A percentile compares a stretch with the other conserved stretches of the same genome.
Conservation (phyloP, 2,329 filamentous ascomycete species). For the Monilinia aucupariae region DNA sequence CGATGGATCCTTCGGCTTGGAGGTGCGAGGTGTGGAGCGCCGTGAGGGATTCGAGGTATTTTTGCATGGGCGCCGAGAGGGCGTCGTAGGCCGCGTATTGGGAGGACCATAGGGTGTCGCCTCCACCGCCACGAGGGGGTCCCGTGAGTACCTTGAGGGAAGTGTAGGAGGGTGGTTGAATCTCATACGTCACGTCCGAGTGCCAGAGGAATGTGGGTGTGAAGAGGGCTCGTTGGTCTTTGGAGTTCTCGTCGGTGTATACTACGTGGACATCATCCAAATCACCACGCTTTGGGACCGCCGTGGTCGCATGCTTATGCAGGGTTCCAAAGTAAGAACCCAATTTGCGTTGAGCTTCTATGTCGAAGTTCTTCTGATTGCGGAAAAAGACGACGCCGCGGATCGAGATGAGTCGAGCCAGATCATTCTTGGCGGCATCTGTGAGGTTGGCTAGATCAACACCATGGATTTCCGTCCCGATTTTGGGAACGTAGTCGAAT, state of each 20-base stretch:
- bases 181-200: constrained; percentile 49
- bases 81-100: constrained; percentile 55
- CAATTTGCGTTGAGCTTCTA: constrained; percentile 48
- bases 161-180: constrained; percentile 53
- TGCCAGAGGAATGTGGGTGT: constrained; percentile 45
- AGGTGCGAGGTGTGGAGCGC: constrained; percentile 51
- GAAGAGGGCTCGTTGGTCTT: constrained; percentile 50
- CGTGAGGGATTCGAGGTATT: constrained; percentile 51
- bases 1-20: constrained; percentile 44
- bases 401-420: constrained; percentile 46
- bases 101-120: constrained; percentile 53
- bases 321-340: constrained; percentile 48
- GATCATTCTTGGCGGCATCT: constrained; percentile 44
- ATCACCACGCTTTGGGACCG: constrained; percentile 44
- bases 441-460: constrained; percentile 44
- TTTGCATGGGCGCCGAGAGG: constrained; percentile 51
- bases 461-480: constrained; percentile 37
- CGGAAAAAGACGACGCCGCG: constrained; percentile 55
- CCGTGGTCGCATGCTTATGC: constrained; percentile 52
- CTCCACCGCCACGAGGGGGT: constrained; percentile 49
- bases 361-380: constrained; percentile 47
- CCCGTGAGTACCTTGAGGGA: constrained; percentile 49
- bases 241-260: constrained; percentile 47
- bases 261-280: constrained; percentile 54
- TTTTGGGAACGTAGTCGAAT: constrained; percentile 47